Evolutionary conservation across 371 early-diverging fungal genomes (phyloP), one percentile per base, ranked within the genome.

Genomic region (Apophysomyces ossiformis): DNA sequence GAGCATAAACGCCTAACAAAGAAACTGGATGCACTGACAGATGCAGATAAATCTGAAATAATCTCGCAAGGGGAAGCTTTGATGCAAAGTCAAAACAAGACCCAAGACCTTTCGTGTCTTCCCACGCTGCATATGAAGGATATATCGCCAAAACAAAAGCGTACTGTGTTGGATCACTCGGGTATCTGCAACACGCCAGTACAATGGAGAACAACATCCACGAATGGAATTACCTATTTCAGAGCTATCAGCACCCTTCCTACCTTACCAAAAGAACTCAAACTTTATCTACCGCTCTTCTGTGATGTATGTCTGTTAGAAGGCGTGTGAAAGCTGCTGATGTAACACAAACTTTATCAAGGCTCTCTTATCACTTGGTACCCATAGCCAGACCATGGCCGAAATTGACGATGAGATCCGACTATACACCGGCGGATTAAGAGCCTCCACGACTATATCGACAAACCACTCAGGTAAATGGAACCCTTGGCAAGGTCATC

Each of bases 181-280:
- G 85, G 85, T 8, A 71, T 89, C 37, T 81, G 76, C 60, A 78
- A 83, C 39, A 79, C 76, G 6, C 87, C 90, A 35, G 88, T 92
- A 16, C 93, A 94, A 60, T 90, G 90, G 89, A 83, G 95, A 61
- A 81, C 87, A 2, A 90, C 96, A 0, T 70, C 89, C 5, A 96
- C 98, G 18, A 98, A 98, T 68, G 97, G 96, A 15, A 89, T 98
- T 57, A 92, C 95, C n/a, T 98, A 97, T 71, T 82, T 96, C 44
- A 80, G 87, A 50, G 84, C 90, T 0, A 87, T 89, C 68, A 90
- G 90, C 69, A 76, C 81, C 50, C 71, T 92, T 6, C 77, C 83
- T 4, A 85, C 85, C 36, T 68, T 95, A 50, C 75, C 90, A 21
- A 77, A 84, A 6, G 87, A 92, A 26, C 83, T 92, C 58, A 82